Evolutionary conservation across 352 stramenopile species (phyloP).

Genomic region (Aphanomyces euteiches): DNA sequence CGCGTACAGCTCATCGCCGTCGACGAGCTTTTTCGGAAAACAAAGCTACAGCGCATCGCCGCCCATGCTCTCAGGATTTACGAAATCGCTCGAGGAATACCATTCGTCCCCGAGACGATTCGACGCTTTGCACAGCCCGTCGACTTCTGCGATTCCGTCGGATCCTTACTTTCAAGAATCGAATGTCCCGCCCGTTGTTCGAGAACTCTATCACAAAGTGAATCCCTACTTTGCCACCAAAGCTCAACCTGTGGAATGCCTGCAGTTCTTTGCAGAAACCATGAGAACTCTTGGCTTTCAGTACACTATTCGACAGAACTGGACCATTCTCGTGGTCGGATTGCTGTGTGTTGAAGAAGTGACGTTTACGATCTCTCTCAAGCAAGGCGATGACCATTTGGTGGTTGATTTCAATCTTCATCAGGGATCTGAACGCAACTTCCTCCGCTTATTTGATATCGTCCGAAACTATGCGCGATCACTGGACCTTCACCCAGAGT

Average conservation of each 20-base stretch:
- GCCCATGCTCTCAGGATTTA: background rate
- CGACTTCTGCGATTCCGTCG: background rate
- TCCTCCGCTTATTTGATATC: slow-evolving; percentile 21
- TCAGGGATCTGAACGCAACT: slow-evolving; percentile 12
- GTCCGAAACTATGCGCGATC: slow-evolving; percentile 3
- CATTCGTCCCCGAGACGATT: background rate
- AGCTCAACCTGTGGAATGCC: background rate
- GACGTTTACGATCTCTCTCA: background rate
- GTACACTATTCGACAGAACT: slow-evolving; percentile 4
- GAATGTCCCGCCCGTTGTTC: background rate
- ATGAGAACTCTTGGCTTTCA: background rate
- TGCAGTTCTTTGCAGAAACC: background rate
- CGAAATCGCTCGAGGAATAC: background rate
- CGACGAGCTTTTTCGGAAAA: background rate
- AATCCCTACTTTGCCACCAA: slow-evolving; percentile 13
- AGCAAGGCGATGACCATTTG: background rate
- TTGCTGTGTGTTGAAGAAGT: slow-evolving; percentile 26
- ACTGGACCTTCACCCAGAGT: slow-evolving; percentile 3
- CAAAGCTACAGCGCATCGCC: slow-evolving; percentile 1
- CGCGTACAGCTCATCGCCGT: slow-evolving; percentile 15
- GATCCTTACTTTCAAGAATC: background rate
- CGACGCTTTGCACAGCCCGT: background rate
- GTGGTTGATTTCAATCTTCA: slow-evolving; percentile 8
- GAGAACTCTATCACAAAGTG: background rate
- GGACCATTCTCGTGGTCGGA: background rate